Conservation (phyloP, 2,329 filamentous ascomycete species). For the Trichocomaceae sp. region DNA sequence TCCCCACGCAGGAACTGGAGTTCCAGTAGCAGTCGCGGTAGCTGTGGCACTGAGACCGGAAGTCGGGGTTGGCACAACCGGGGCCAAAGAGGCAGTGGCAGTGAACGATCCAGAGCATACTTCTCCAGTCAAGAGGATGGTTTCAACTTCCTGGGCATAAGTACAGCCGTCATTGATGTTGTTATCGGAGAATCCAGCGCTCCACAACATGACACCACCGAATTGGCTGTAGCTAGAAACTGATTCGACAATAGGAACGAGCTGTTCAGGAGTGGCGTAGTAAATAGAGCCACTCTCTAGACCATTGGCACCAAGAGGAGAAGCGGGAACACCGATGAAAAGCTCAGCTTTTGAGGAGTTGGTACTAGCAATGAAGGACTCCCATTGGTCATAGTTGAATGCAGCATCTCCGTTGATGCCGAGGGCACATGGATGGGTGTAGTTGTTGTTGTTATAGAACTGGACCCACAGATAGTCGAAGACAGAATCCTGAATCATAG, state of each 20-base stretch:
- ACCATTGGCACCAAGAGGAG: constrained; percentile 15
- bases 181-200: constrained; percentile 44
- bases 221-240: constrained; percentile 40
- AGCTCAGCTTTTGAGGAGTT: constrained; percentile 44
- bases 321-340: constrained; percentile 47
- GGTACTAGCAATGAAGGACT: constrained; percentile 28
- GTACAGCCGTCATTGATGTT: constrained; percentile 40
- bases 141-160: constrained; percentile 46
- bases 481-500: constrained; percentile 37
- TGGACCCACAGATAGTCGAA: constrained; percentile 53
- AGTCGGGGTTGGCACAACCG: constrained; percentile 11
- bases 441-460: constrained; percentile 50
- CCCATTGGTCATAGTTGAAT: constrained; percentile 42
- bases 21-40: constrained; percentile 3
- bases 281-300: constrained; percentile 18
- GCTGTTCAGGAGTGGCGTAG: constrained; percentile 46
- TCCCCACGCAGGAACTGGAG: constrained; percentile 10
- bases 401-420: constrained; percentile 19
- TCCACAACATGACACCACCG: constrained; percentile 56
- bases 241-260: constrained; percentile 37
- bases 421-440: constrained; percentile 25
- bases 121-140: constrained; percentile 25
- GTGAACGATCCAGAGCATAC: constrained; percentile 9
- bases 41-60: constrained; percentile 4
- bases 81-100: constrained; percentile 5